phyloP scores from a whole-genome alignment of 345 rosid species.

The Corchorus olitorius region DNA sequence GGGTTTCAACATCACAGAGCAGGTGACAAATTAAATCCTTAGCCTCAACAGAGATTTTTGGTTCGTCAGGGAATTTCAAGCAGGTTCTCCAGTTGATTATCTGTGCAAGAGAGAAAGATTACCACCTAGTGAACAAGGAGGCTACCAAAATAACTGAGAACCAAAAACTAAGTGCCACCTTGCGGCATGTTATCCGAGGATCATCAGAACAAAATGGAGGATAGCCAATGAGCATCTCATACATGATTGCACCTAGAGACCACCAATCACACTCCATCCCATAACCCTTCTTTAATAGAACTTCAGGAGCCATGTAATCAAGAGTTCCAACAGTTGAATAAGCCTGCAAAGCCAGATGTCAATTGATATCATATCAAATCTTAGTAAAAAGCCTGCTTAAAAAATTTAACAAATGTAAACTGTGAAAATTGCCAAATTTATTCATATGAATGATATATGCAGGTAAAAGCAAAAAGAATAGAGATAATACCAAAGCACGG shows the following conservation, averaged over 20 bases:
- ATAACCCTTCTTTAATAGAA: constrained; percentile 90
- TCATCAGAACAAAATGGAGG: constrained; percentile 98
- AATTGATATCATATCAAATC: constrained; percentile 10
- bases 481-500: constrained; percentile 74
- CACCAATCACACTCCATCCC: constrained; percentile 99
- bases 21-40: constrained; percentile 82
- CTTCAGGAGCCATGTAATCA: constrained; percentile 99
- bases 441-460: neutral
- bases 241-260: constrained; percentile 98
- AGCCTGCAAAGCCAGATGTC: constrained; percentile 53
- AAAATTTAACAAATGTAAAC: constrained; percentile 7
- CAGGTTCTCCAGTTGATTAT: constrained; percentile 93
- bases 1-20: constrained; percentile 90
- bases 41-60: constrained; percentile 81
- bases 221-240: constrained; percentile 96
- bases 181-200: constrained; percentile 91
- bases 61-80: constrained; percentile 94
- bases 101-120: constrained; percentile 42
- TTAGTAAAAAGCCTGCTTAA: constrained; percentile 14
- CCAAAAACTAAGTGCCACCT: constrained; percentile 51
- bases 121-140: constrained; percentile 27
- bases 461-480: constrained; percentile 18
- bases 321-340: constrained; percentile 99
- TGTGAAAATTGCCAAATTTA: neutral
- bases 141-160: constrained; percentile 18